These are phyloP conservation scores for Ceratobasidium sp. DNA, from an alignment of 1,284 basidiomycete genomes.

Conservation along the genomic window DNA sequence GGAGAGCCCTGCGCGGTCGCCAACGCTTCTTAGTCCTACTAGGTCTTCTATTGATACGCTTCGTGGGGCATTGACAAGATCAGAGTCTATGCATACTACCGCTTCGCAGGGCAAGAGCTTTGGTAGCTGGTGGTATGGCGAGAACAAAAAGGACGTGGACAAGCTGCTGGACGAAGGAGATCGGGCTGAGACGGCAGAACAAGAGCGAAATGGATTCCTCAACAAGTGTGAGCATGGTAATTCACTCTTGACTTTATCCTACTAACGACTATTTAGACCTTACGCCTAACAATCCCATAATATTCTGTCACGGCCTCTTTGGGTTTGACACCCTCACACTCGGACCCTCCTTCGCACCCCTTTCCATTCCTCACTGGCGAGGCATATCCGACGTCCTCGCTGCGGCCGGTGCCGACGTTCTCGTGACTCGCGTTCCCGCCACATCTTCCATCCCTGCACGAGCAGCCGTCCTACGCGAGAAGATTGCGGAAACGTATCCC, in stretches of 20 bases:
- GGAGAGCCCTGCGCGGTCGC: slow-evolving; percentile 26
- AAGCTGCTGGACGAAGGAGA: slow-evolving; percentile 68
- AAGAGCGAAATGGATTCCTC: slow-evolving; percentile 66
- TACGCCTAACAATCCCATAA: slow-evolving; percentile 81
- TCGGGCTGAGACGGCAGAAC: slow-evolving; percentile 62
- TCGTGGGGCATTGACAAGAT: slow-evolving; percentile 38
- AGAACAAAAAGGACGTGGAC: slow-evolving; percentile 62
- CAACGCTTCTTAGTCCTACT: slow-evolving; percentile 39
- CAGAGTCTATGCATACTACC: slow-evolving; percentile 43
- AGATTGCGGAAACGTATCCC: slow-evolving; percentile 80
- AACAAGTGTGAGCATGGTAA: slow-evolving; percentile 70
- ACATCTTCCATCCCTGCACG: slow-evolving; percentile 87
- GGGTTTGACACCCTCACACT: slow-evolving; percentile 85
- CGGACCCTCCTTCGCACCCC: slow-evolving; percentile 71
- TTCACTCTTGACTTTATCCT: not conserved
- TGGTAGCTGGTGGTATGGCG: slow-evolving; percentile 56
- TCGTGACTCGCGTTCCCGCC: slow-evolving; percentile 92
- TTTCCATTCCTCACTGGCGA: slow-evolving; percentile 93
- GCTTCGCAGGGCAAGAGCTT: slow-evolving; percentile 47
- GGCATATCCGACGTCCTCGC: slow-evolving; percentile 93
- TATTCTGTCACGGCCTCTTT: slow-evolving; percentile 93
- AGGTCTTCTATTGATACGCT: slow-evolving; percentile 29
- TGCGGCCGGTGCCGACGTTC: slow-evolving; percentile 86
- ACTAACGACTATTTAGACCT: slow-evolving; percentile 61
- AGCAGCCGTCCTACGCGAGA: slow-evolving; percentile 85